These are phyloP conservation scores for Neurospora sp. DNA, from an alignment of 495 filamentous ascomycete genomes.

Conservation along the genomic window DNA sequence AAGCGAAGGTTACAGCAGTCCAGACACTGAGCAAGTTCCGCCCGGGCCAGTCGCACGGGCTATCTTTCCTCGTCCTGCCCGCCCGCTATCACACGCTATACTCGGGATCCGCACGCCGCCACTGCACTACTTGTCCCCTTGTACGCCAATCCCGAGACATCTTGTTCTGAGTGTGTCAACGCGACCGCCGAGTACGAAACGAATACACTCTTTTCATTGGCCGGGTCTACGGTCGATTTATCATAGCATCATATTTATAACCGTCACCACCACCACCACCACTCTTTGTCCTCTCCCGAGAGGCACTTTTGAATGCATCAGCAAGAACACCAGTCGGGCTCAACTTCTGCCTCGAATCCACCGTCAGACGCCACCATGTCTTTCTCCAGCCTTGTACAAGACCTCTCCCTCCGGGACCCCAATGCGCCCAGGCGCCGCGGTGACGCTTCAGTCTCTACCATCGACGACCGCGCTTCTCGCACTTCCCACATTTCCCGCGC, in stretches of 20 bases:
- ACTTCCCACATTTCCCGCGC: conserved; percentile 61
- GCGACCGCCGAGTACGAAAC: not conserved
- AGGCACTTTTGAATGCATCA: not conserved
- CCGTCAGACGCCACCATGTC: conserved; percentile 52
- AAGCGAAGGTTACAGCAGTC: not conserved
- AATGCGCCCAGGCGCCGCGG: conserved; percentile 32
- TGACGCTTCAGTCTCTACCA: conserved; percentile 39
- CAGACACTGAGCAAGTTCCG: not conserved
- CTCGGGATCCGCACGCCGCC: not conserved
- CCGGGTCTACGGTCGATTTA: not conserved
- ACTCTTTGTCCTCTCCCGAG: not conserved
- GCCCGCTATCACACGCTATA: not conserved
- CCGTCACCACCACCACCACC: not conserved
- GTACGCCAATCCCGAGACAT: not conserved
- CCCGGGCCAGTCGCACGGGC: not conserved
- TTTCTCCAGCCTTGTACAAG: conserved; percentile 82
- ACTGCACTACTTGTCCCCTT: not conserved
- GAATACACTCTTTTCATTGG: not conserved
- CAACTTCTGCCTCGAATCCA: not conserved
- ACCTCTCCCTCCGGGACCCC: conserved; percentile 58
- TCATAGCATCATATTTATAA: not conserved
- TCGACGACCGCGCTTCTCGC: conserved; percentile 45
- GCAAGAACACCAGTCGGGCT: not conserved
- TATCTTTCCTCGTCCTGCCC: not conserved
- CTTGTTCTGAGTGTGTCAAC: not conserved